Evolutionary conservation across 1,284 basidiomycete genomes (phyloP), one percentile per base, ranked within the genome.

Genomic region (Gomphus bonarii): DNA sequence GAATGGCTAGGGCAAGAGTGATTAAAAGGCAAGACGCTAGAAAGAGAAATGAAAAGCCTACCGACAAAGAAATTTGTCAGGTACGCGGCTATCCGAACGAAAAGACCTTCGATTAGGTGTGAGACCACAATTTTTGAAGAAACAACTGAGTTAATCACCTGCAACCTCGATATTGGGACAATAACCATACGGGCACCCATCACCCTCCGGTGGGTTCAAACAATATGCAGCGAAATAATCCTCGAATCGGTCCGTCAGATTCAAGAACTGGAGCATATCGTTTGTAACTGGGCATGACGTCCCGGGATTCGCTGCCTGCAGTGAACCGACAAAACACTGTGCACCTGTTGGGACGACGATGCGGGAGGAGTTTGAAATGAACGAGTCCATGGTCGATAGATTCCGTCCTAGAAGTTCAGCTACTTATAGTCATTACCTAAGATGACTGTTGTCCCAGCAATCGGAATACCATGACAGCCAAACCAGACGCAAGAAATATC

Each of bases 161-260:
- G 59, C 56, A 33, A 61, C 54, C n/a, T 61, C 60, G 10, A 59
- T 36, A 28, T 60, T 60, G 3, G 60, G 56, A 30, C 60, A 61
- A 31, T 46, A 56, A 16, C 59, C 60, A 30, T 61, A 61, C 2
- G 60, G 46, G 50, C 60, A 61, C 25, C 44, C 33, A 35, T 61
- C 60, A n/a, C 14, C 36, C 16, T 47, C 25, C 12, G 60, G 48
- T 12, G 60, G 59, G 20, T 53, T 58, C 50, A 61, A 42, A 42
- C 60, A 61, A 49, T 61, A 61, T 22, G 51, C 50, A 22, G 10
- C 5, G 14, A 54, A 53, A 28, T 58, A 61, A 22, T 18, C 35
- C 18, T 31, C 25, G 40, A 54, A 47, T 1, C 1, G 6, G 35
- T 38, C 25, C 2, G 55, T 60, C 3, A 61, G 47, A 22, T 60